phyloP scores from a whole-genome alignment of 768 basidiomycete genomes.

The Grammothele lineata region DNA sequence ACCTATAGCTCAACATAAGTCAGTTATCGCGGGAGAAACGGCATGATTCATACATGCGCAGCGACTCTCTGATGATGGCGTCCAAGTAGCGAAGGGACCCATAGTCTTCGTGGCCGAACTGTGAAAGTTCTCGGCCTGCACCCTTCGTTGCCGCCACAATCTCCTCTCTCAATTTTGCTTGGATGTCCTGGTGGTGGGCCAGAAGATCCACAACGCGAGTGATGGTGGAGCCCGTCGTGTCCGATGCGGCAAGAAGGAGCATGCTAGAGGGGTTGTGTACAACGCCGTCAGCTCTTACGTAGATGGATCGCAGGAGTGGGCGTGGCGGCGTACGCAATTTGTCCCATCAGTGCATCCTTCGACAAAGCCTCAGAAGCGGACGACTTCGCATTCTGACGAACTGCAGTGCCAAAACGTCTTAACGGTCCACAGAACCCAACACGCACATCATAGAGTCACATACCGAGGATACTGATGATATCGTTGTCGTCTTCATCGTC shows the following conservation, averaged over 20 bases:
- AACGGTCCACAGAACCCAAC: not conserved
- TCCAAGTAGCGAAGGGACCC: constrained; percentile 4
- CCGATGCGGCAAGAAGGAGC: constrained; percentile 4
- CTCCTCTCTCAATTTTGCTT: not conserved
- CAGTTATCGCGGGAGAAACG: not conserved
- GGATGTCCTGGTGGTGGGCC: not conserved
- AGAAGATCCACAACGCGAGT: constrained; percentile 5
- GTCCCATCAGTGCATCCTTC: constrained; percentile 5
- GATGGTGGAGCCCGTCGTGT: constrained; percentile 2
- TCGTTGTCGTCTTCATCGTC: constrained; percentile 6
- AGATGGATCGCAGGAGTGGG: no score
- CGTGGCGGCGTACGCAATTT: constrained; percentile 5
- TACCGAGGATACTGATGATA: constrained; percentile 6
- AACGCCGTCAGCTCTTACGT: no score
- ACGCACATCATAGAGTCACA: not conserved
- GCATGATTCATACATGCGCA: constrained; percentile 1
- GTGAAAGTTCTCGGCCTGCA: not conserved
- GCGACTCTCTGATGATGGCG: constrained; percentile 7
- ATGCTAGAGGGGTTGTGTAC: not conserved
- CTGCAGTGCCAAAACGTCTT: no score
- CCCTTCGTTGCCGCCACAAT: not conserved
- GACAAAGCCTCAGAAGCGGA: not conserved
- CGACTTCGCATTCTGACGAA: not conserved
- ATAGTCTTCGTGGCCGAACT: constrained; percentile 6
- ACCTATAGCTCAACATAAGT: not conserved